Evolutionary conservation across 2,329 filamentous ascomycete genomes (phyloP).

Genomic region (Monosporascus sp.): DNA sequence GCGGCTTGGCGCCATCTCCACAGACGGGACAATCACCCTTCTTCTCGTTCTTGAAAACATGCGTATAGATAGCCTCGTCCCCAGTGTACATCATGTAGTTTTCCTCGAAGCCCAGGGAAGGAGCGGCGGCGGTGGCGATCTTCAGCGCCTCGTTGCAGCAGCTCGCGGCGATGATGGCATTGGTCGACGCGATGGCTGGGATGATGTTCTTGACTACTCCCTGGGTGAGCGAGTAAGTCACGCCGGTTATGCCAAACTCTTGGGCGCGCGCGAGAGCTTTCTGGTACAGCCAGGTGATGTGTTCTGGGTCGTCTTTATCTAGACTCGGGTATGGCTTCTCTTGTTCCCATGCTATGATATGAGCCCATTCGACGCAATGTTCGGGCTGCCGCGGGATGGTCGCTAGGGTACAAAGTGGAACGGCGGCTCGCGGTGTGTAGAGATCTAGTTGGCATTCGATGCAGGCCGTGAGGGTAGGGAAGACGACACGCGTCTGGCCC

Average conservation of each 20-base stretch:
- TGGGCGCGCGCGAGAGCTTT: conserved; percentile 74
- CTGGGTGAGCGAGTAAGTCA: conserved; percentile 93
- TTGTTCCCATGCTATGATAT: conserved; percentile 94
- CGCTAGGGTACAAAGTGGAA: conserved; percentile 92
- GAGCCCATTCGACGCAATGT: conserved; percentile 98
- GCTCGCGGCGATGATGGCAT: conserved; percentile 89
- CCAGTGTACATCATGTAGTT: conserved; percentile 99
- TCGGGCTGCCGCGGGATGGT: conserved; percentile 95
- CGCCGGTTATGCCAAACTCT: conserved; percentile 85
- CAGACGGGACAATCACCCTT: conserved; percentile 95
- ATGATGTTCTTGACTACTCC: conserved; percentile 99
- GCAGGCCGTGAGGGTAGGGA: conserved; percentile 89
- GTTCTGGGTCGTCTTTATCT: conserved; percentile 93
- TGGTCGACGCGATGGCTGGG: conserved; percentile 94
- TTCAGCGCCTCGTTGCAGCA: conserved; percentile 98
- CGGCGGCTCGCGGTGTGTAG: conserved; percentile 94
- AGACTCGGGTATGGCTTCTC: conserved; percentile 77
- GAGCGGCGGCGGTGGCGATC: conserved; percentile 77
- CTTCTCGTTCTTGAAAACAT: conserved; percentile 91
- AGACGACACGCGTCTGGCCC: conserved; percentile 86
- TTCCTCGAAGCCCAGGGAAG: conserved; percentile 68
- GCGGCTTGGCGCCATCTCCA: conserved; percentile 71
- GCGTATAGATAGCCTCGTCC: conserved; percentile 92
- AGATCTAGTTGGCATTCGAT: conserved; percentile 98
- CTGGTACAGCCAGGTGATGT: conserved; percentile 94